phyloP scores from a whole-genome alignment of 345 rosid species.

The Iberis pinnata region DNA sequence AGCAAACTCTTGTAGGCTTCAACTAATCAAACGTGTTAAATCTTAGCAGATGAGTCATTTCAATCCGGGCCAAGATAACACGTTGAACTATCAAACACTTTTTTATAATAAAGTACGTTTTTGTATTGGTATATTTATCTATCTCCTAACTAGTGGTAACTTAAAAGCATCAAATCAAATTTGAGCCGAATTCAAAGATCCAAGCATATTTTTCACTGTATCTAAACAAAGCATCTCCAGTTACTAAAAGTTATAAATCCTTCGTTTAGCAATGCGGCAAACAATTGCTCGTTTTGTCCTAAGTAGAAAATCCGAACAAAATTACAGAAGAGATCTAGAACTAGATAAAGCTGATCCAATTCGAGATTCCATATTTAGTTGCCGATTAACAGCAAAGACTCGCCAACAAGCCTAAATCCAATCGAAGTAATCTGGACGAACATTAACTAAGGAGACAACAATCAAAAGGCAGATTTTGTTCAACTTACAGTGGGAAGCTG shows the following conservation, averaged over 20 bases:
- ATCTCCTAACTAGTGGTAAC: neutral
- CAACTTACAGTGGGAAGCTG: slow-evolving; percentile 78
- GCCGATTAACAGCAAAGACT: too few species aligned
- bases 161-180: neutral
- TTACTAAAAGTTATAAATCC: slow-evolving; percentile 5
- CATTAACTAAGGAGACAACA: neutral
- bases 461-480: neutral
- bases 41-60: neutral
- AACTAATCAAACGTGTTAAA: neutral
- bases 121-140: neutral
- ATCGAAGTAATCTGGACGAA: too few species aligned
- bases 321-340: neutral
- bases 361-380: slow-evolving; percentile 10
- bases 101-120: neutral
- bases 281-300: slow-evolving; percentile 4
- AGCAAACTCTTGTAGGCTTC: neutral
- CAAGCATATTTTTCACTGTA: neutral
- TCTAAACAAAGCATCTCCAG: neutral
- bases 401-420: slow-evolving; percentile 2
- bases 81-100: neutral
- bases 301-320: neutral
- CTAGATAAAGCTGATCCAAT: slow-evolving; percentile 1
- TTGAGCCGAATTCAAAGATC: neutral
- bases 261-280: neutral
- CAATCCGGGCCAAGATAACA: neutral